A percentile compares a stretch with the other conserved stretches of the same genome.
Evolutionary conservation across 768 basidiomycete species (phyloP).

Genomic region (Boletus rex-veris): DNA sequence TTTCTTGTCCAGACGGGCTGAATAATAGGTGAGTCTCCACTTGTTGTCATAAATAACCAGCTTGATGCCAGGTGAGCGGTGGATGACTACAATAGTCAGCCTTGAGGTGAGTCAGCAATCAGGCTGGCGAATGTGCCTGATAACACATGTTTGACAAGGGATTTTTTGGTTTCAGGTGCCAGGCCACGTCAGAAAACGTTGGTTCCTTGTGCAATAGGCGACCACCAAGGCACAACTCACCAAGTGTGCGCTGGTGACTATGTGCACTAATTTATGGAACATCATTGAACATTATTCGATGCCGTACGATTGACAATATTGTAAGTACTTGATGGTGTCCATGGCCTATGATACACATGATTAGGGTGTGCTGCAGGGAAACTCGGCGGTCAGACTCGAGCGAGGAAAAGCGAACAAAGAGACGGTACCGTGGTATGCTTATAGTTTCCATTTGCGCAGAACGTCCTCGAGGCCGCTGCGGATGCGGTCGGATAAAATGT

Average conservation of each 20-base stretch:
- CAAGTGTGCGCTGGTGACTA: neutral
- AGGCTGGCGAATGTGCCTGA: neutral
- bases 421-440: neutral
- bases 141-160: slow-evolving; percentile 5
- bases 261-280: neutral
- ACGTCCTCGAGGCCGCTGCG: slow-evolving; percentile 23
- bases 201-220: neutral
- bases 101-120: slow-evolving; percentile 14
- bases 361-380: neutral
- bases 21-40: slow-evolving; percentile 11
- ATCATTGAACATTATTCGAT: neutral
- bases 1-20: neutral
- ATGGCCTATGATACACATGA: neutral
- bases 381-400: slow-evolving; percentile 3
- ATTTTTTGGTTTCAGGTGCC: neutral
- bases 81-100: neutral
- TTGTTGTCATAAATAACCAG: neutral
- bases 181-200: neutral
- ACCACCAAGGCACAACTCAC: neutral
- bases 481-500: slow-evolving; percentile 19
- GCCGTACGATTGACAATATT: neutral
- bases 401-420: neutral
- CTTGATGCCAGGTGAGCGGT: neutral
- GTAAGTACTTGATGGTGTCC: neutral
- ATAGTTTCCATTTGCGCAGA: slow-evolving; percentile 24